Base-by-base conservation (phyloP, 176 grass and related monocot species). In the Avena insularis region DNA sequence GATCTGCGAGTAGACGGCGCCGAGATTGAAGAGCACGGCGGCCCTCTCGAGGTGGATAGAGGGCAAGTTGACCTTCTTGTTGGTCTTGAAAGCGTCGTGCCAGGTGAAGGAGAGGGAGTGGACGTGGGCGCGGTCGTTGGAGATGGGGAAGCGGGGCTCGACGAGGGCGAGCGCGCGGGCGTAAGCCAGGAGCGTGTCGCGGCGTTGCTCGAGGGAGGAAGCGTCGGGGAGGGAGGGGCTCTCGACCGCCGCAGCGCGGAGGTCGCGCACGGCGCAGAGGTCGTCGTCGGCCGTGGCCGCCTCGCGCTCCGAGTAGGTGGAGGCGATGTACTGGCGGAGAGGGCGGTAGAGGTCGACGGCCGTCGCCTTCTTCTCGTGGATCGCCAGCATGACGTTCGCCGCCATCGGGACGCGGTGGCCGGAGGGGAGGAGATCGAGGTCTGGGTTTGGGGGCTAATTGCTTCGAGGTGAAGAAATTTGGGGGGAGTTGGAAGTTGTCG, bases 101-200 rank as follows among this genome's bases (percentile, higher is more conserved):
- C 97, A 99, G 61, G 94, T 94, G 92, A 99, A 99, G 66, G 92
- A 64, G 83, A 96, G 90, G 83, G 94, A 91, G 82, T 91, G 79
- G 82, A 95, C 91, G 91, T 95, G 94, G 35, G 82, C 80, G n/a
- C 89, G 91, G 87, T 95, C 91, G 61, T 87, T 14, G 82, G 94
- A 91, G 87, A 99, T 86, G 85, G 92, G 94, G 94, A 99, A 99
- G 75, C 94, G 90, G 54, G 97, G 97, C 83, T 99, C 94, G 40
- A 99, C 87, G 80, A 96, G 79, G 29, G 90, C 54, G 38, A 99
- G 90, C 16, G 97, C 92, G 31, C 93, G 94, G 15, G 86, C 90
- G 87, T 99, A 99, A 80, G 92, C 84, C 46, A 91, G 84, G 45
- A 99, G 90, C 45, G 93, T 79, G 59, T 94, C 97, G 46, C 97